These are phyloP conservation scores for Gossypium australe DNA, from an alignment of 345 rosid genomes.

Conservation along the genomic window DNA sequence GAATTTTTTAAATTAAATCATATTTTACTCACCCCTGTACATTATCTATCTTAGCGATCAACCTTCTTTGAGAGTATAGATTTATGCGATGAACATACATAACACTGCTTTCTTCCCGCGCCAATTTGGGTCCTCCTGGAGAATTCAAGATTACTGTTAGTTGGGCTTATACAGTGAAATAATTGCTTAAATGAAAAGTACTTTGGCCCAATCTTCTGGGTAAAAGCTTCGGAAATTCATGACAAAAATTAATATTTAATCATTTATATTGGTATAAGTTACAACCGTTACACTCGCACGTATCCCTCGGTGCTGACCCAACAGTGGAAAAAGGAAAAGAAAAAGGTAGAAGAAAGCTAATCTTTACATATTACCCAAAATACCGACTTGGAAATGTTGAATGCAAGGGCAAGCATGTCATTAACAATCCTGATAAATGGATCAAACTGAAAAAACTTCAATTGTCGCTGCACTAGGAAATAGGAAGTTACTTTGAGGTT, in stretches of 20 bases:
- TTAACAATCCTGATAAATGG: background rate
- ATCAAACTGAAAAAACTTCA: background rate
- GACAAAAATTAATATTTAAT: too few species aligned
- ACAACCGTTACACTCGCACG: background rate
- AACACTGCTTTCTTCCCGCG: background rate
- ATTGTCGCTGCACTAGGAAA: background rate
- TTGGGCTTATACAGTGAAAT: background rate
- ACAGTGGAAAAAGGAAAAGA: background rate
- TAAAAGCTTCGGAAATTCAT: too few species aligned
- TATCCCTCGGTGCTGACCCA: background rate
- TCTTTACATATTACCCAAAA: background rate
- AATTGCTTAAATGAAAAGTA: too few species aligned
- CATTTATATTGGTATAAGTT: background rate
- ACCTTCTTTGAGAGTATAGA: too few species aligned
- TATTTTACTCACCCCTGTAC: too few species aligned
- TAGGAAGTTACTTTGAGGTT: background rate
- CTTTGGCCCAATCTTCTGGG: background rate
- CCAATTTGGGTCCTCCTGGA: background rate
- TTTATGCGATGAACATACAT: too few species aligned
- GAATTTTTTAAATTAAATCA: too few species aligned
- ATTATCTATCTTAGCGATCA: too few species aligned
- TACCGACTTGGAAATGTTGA: background rate
- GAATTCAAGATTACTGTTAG: too few species aligned
- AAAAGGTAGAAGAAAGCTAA: background rate
- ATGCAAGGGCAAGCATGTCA: slow-evolving; percentile 7